Conservation (phyloP, 805 yeast species). For the Kazachstania psychrophila region DNA sequence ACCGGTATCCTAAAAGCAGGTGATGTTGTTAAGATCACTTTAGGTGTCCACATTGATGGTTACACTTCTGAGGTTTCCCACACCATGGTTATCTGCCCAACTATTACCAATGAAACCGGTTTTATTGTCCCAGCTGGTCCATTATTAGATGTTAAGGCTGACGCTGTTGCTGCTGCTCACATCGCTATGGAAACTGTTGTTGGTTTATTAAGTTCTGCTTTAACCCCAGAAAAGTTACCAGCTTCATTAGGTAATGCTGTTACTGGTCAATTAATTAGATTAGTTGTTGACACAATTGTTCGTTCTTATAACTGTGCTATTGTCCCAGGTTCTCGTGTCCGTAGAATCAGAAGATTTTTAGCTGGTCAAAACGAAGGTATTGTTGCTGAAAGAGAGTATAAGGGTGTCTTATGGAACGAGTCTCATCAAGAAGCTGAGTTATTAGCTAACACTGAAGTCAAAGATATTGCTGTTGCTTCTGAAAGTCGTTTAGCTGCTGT, state of each 20-base stretch:
- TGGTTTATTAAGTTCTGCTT: constrained; percentile 59
- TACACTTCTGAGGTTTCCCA: constrained; percentile 83
- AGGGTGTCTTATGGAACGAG: constrained; percentile 86
- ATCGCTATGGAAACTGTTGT: constrained; percentile 84
- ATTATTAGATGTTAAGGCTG: constrained; percentile 74
- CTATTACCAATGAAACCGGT: constrained; percentile 33
- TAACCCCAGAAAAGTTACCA: constrained; percentile 71
- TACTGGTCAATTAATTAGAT: constrained; percentile 62
- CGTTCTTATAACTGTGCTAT: constrained; percentile 70
- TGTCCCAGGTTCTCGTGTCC: constrained; percentile 86
- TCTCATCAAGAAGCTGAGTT: constrained; percentile 62
- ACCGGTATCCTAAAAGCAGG: constrained; percentile 44
- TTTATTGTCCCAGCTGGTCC: constrained; percentile 59
- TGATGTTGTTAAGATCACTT: constrained; percentile 72
- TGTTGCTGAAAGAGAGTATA: constrained; percentile 84
- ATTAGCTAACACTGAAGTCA: constrained; percentile 28
- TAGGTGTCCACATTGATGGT: constrained; percentile 94
- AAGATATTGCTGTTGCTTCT: constrained; percentile 33
- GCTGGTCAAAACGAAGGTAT: constrained; percentile 94
- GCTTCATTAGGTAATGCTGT: constrained; percentile 40
- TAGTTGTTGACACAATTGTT: constrained; percentile 81
- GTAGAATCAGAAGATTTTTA: constrained; percentile 85
- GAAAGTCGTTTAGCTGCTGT: constrained; percentile 29
- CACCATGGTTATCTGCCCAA: constrained; percentile 76
- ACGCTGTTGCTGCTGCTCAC: constrained; percentile 81